phyloP scores from a whole-genome alignment of 108 stramenopile genomes.

The Pseudonitzschia pungens region DNA sequence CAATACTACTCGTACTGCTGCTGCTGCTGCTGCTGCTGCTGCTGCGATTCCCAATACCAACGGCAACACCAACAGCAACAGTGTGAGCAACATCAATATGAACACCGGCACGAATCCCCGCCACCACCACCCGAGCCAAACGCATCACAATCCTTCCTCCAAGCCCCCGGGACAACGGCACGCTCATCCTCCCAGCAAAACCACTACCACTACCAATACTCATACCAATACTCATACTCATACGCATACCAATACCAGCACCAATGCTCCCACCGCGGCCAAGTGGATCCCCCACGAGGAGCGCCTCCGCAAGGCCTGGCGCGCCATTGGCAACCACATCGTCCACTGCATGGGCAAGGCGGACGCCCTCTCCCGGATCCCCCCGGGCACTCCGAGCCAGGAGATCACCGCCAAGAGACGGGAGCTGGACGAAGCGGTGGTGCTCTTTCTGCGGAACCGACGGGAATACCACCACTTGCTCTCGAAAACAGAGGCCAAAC shows the following conservation, averaged over 20 bases:
- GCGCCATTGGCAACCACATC: neutral
- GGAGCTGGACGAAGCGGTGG: conserved; percentile 37
- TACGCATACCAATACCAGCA: too few species aligned
- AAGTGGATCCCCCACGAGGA: conserved; percentile 22
- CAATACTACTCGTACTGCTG: too few species aligned
- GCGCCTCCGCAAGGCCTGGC: conserved; percentile 24
- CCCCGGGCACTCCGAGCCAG: neutral
- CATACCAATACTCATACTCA: too few species aligned
- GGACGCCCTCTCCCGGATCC: conserved; percentile 14
- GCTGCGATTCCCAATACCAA: neutral
- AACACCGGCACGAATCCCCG: neutral
- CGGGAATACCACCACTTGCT: conserved; percentile 41
- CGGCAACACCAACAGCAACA: too few species aligned
- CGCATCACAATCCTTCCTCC: neutral
- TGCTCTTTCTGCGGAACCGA: conserved; percentile 31
- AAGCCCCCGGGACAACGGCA: neutral
- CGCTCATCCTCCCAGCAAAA: too few species aligned
- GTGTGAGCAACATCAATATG: too few species aligned
- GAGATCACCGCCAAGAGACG: conserved; percentile 1
- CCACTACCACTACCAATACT: too few species aligned
- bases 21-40: too few species aligned
- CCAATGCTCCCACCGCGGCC: neutral
- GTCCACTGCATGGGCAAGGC: conserved; percentile 27
- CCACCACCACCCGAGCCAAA: conserved; percentile 3
- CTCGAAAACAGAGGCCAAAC: conserved; percentile 43